These are phyloP conservation scores for Endoconidiophora polonica DNA, from an alignment of 2,329 filamentous ascomycete genomes.

Conservation along the genomic window DNA sequence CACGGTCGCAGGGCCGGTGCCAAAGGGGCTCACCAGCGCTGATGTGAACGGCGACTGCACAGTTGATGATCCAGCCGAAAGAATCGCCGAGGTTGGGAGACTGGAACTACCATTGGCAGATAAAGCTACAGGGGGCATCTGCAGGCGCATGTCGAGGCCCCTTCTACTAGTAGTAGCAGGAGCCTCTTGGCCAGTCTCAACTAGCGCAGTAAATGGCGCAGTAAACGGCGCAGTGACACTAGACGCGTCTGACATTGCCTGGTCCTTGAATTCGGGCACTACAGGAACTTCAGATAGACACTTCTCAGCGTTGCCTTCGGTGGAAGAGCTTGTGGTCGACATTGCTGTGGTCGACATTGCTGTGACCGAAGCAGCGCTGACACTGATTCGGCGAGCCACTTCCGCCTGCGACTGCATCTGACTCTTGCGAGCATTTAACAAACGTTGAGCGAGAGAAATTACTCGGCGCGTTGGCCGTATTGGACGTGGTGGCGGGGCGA, in stretches of 20 bases:
- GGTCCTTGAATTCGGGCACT: slow-evolving; percentile 1
- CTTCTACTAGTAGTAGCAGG: slow-evolving; percentile 16
- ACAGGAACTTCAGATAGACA: not conserved
- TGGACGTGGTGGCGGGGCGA: slow-evolving; percentile 23
- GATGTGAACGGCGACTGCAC: slow-evolving; percentile 35
- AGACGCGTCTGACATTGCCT: not conserved
- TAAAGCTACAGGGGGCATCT: slow-evolving; percentile 34
- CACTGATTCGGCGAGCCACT: slow-evolving; percentile 19
- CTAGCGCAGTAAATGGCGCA: no score
- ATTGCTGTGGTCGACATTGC: not conserved
- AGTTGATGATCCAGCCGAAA: slow-evolving; percentile 26
- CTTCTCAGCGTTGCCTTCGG: slow-evolving; percentile 1
- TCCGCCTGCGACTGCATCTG: slow-evolving; percentile 15
- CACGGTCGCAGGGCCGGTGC: slow-evolving; percentile 26
- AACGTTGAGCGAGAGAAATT: slow-evolving; percentile 35
- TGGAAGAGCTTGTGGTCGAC: slow-evolving; percentile 6
- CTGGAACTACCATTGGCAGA: slow-evolving; percentile 27
- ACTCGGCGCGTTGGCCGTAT: slow-evolving; percentile 30
- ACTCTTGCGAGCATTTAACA: slow-evolving; percentile 31
- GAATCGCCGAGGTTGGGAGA: slow-evolving; percentile 21
- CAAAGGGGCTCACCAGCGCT: slow-evolving; percentile 27
- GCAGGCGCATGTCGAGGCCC: slow-evolving; percentile 33
- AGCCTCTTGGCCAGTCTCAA: no score
- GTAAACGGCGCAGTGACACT: not conserved
- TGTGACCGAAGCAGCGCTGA: not conserved